Evolutionary conservation across 805 yeast species (phyloP).

Genomic region (Ogataea wickerhamii): DNA sequence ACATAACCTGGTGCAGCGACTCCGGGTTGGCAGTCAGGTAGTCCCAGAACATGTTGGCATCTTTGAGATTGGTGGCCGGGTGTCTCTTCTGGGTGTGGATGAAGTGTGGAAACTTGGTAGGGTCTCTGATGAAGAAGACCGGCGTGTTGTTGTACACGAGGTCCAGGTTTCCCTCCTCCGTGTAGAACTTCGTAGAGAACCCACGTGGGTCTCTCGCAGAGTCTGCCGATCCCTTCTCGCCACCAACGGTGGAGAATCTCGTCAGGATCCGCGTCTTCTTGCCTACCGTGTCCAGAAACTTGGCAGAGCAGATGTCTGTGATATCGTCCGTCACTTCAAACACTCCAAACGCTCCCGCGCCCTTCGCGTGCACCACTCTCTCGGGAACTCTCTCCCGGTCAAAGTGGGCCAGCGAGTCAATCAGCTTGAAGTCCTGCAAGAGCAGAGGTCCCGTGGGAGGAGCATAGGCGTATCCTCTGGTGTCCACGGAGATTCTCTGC

Average conservation of each 20-base stretch:
- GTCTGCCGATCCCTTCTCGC: slow-evolving; percentile 78
- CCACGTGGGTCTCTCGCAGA: slow-evolving; percentile 89
- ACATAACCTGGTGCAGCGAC: slow-evolving; percentile 69
- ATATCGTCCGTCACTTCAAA: slow-evolving; percentile 87
- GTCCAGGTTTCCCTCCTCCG: slow-evolving; percentile 82
- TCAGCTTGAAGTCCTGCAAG: slow-evolving; percentile 75
- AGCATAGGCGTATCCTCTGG: slow-evolving; percentile 24
- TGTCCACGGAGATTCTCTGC: slow-evolving; percentile 64
- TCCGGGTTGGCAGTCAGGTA: slow-evolving; percentile 71
- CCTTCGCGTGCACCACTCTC: slow-evolving; percentile 91
- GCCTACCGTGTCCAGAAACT: slow-evolving; percentile 70
- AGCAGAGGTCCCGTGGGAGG: slow-evolving; percentile 63
- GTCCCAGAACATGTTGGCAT: slow-evolving; percentile 83
- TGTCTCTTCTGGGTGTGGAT: slow-evolving; percentile 87
- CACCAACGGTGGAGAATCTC: slow-evolving; percentile 86
- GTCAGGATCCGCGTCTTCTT: slow-evolving; percentile 72
- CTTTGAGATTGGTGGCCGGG: slow-evolving; percentile 77
- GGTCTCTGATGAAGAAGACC: slow-evolving; percentile 79
- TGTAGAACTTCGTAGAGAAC: slow-evolving; percentile 72
- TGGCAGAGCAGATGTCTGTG: slow-evolving; percentile 65
- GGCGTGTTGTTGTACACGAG: slow-evolving; percentile 87
- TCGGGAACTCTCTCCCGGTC: slow-evolving; percentile 90
- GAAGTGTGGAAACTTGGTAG: slow-evolving; percentile 80
- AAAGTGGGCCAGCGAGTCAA: slow-evolving; percentile 81
- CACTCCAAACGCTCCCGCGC: slow-evolving; percentile 85